Evolutionary conservation across 108 stramenopile species (phyloP), one percentile per base, ranked within the genome.

Genomic region (Poteriospumella lacustris): DNA sequence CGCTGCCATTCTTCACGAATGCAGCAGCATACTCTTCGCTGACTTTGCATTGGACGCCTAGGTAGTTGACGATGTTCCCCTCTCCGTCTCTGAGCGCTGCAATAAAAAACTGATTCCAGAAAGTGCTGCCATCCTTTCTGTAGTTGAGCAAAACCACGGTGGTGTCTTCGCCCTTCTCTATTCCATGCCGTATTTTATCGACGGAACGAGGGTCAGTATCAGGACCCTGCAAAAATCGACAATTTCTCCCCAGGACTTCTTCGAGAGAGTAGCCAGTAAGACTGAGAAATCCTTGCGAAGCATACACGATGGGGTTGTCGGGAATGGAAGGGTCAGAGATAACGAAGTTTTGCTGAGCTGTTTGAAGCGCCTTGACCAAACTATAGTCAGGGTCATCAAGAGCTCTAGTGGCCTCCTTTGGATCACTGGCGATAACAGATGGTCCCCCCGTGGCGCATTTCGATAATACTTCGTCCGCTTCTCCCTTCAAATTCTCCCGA

Each of bases 91-190:
- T 77, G 36, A 97, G 80, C n/a, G 94, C 92, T 0, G 95, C 95
- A 24, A 95, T 91, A 82, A 96, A 96, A 85, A 97, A 92, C 78
- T 96, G 94, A 87, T 97, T 97, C 94, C 94, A 96, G 81, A 96
- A 96, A 38, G 95, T 93, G 1, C 93, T 92, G 28, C 96, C 96
- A 80, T 95, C 96, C 1, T 92, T 92, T 76, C 91, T 91, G 89
- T 94, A 95, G 81, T 95, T 94, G 72, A 95, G 80, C 28, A 94
- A 81, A 75, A 92, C 92, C 2, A 92, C 91, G 38, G 90, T 90
- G 1, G 62, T 68, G 39, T 38, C 78, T 5, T 40, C 36, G n/a
- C 60, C 94, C 80, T 92, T 89, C 76, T 82, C 62, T 42, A 95
- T 87, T 5, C 91, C 94, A 77, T 87, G 85, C 26, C 94, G 86